Conservation (phyloP, 306 rosid genomes). For the Gillenia trifoliata region DNA sequence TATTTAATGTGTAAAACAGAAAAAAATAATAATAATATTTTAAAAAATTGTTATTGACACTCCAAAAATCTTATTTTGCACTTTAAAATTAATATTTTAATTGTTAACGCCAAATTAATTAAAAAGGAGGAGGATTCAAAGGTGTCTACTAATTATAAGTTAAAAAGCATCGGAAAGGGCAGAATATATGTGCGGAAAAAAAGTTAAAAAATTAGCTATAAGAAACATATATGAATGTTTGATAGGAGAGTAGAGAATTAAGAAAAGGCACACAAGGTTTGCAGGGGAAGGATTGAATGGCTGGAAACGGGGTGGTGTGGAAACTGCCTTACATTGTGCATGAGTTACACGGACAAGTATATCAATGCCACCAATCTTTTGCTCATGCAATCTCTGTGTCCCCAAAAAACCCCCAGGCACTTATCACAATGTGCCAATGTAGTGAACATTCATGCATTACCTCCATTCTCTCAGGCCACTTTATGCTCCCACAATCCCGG, state of each 20-base stretch:
- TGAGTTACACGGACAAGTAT: constrained; percentile 7
- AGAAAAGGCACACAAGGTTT: constrained; percentile 30
- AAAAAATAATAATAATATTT: no score
- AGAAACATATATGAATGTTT: neutral
- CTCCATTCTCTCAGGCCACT: neutral
- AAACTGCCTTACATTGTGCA: constrained; percentile 12
- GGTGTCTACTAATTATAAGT: no score
- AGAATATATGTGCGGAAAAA: no score
- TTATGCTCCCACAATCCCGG: neutral
- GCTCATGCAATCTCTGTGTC: constrained; percentile 36
- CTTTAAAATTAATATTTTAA: no score
- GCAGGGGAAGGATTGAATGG: constrained; percentile 28
- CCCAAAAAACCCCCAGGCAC: constrained; percentile 3
- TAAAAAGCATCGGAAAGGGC: no score
- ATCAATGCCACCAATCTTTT: constrained; percentile 19
- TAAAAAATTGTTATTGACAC: no score
- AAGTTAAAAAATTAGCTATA: no score
- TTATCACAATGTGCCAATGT: neutral
- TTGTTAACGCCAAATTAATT: no score
- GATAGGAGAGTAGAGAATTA: neutral
- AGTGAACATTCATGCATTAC: neutral
- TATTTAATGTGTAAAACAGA: no score
- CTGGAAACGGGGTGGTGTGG: constrained; percentile 37
- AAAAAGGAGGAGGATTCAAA: no score
- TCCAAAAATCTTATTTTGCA: no score